These are phyloP conservation scores for Lablab purpureus DNA, from an alignment of 306 rosid genomes.

Conservation along the genomic window DNA sequence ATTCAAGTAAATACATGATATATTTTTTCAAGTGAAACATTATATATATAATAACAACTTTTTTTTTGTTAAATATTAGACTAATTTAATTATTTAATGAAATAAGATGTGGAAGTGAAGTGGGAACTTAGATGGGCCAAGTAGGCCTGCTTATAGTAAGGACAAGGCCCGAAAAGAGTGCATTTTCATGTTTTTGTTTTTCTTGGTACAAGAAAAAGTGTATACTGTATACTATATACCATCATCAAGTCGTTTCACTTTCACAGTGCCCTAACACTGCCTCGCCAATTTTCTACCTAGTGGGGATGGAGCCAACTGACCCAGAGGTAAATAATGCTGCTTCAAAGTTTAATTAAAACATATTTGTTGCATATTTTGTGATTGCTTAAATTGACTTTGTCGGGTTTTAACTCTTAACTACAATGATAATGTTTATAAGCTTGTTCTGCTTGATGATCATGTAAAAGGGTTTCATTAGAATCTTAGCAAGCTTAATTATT, in stretches of 20 bases:
- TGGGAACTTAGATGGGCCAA: background rate
- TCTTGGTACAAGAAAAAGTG: no score
- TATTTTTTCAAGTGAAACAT: no score
- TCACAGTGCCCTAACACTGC: constrained; percentile 17
- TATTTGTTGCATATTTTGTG: background rate
- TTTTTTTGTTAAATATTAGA: no score
- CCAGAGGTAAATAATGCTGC: constrained; percentile 15
- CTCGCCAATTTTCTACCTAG: background rate
- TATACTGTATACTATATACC: background rate
- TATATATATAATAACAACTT: no score
- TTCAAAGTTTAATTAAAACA: background rate
- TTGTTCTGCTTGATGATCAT: background rate
- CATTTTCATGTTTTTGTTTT: no score
- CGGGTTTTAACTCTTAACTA: background rate
- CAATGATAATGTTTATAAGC: constrained; percentile 16
- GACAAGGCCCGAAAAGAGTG: background rate
- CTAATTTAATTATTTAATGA: background rate
- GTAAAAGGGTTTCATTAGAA: background rate
- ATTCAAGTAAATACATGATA: no score
- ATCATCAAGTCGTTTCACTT: background rate
- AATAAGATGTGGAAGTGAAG: background rate
- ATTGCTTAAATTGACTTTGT: background rate
- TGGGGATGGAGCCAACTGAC: constrained; percentile 33
- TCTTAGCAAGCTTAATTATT: constrained; percentile 1
- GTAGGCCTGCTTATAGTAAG: background rate